Percentiles rank a stretch among this genome's conserved stretches.
Evolutionary conservation across 805 yeast genomes (phyloP).

Genomic region (Candida rishiriensis): DNA sequence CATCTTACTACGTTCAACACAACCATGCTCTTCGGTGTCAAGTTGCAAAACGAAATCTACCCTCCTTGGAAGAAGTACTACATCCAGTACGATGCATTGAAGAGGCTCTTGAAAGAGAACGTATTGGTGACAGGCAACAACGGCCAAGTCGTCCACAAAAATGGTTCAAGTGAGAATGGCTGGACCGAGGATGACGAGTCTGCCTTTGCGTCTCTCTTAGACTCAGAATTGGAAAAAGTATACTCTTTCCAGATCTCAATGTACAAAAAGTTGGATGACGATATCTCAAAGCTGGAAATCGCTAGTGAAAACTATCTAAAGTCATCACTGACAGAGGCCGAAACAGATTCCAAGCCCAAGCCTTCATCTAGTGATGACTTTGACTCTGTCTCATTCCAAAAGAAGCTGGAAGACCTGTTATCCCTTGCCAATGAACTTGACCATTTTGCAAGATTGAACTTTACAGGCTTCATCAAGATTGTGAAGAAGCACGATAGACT

Average conservation of each 20-base stretch:
- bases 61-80: conserved; percentile 84
- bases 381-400: conserved; percentile 60
- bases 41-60: conserved; percentile 74
- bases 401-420: conserved; percentile 67
- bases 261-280: conserved; percentile 63
- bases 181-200: conserved; percentile 76
- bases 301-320: conserved; percentile 41
- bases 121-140: conserved; percentile 26
- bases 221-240: conserved; percentile 70
- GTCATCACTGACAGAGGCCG: conserved; percentile 7
- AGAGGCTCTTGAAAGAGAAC: conserved; percentile 66
- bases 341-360: conserved; percentile 16
- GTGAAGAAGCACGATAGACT: conserved; percentile 94
- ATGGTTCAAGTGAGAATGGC: conserved; percentile 19
- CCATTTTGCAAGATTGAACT: conserved; percentile 85
- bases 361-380: conserved; percentile 32
- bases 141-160: neutral
- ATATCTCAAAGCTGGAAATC: conserved; percentile 60
- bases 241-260: conserved; percentile 65
- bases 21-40: conserved; percentile 80
- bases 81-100: conserved; percentile 60
- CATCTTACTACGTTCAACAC: too few relatives aligned
- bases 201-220: conserved; percentile 60
- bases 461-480: conserved; percentile 90
- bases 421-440: conserved; percentile 80